phyloP scores from a whole-genome alignment of 2,329 filamentous ascomycete species.

The Mariannaea elegans region DNA sequence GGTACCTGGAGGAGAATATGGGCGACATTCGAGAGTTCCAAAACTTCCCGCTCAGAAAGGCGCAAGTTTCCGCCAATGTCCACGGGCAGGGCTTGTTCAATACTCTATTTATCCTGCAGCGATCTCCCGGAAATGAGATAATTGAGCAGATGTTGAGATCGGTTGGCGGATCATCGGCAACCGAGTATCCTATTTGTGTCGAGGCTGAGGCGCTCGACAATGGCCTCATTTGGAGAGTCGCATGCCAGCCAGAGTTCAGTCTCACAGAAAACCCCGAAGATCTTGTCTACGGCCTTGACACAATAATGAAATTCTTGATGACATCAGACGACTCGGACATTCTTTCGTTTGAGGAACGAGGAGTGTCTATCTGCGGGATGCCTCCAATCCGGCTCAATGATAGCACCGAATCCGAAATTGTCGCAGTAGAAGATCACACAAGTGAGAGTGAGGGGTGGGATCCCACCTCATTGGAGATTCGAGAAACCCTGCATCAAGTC shows the following conservation, averaged over 20 bases:
- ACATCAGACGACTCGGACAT: constrained; percentile 56
- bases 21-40: constrained; percentile 74
- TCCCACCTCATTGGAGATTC: constrained; percentile 48
- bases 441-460: constrained; percentile 44
- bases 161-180: constrained; percentile 68
- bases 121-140: constrained; percentile 23
- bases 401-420: background rate
- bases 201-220: constrained; percentile 75
- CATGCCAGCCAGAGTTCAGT: constrained; percentile 69
- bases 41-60: constrained; percentile 78
- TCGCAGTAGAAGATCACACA: background rate
- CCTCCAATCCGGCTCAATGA: constrained; percentile 39
- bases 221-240: constrained; percentile 74
- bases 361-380: constrained; percentile 73
- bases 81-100: constrained; percentile 58
- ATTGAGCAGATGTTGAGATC: constrained; percentile 64
- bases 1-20: constrained; percentile 77
- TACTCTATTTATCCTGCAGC: constrained; percentile 65
- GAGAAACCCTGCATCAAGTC: constrained; percentile 61
- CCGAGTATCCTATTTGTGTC: constrained; percentile 84
- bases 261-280: constrained; percentile 53
- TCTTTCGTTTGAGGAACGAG: constrained; percentile 60
- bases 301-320: constrained; percentile 66
- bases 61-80: constrained; percentile 56
- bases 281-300: constrained; percentile 69